Base-by-base conservation (phyloP, 257 asterid species). In the Thymus mandschuricus region DNA sequence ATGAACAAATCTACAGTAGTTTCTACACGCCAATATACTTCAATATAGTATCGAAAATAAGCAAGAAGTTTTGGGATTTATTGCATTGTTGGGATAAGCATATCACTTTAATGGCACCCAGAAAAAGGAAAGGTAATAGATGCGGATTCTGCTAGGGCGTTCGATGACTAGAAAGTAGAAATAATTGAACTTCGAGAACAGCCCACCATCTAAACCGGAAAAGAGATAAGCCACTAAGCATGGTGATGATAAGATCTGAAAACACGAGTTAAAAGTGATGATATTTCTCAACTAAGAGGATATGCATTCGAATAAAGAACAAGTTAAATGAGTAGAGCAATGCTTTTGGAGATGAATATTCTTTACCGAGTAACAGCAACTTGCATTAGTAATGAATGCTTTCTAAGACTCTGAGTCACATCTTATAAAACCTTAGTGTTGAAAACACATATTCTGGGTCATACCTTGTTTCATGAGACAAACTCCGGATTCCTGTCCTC, bases 141-240 rank as follows among this genome's bases (percentile, higher is more conserved):
- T 76, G 64, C 70, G 69, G 85, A 78, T 80, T 75, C 82, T 72
- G 45, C 10, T 50, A 60, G 79, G 63, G 84, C 81, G 86, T 74
- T 75, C 72, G 74, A 76, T 84, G 84, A 79, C 84, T 52, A 79
- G 79, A 84, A 84, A 84, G 84, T 55, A 65, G 48, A 65, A 69
- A 79, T 60, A 74, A 81, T 79, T 76, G 76, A 68, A 64, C 69
- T 76, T 58, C 6, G 64, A 63, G 45, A 60, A 13, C 45, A 68
- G 54, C 78, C 78, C 79, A 66, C 69, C 70, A 59, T 67, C 63
- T 59, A 41, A 64, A 73, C 5, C 21, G 44, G 50, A 31, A 15
- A 1, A 27, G 60, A 13, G 30, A 69, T 66, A 11, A 49, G 75
- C 44, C 66, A 61, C 34, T 62, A 50, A 33, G 12, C 58, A 28